Base-by-base conservation (phyloP, 768 basidiomycete genomes). In the Mycena belliarum region DNA sequence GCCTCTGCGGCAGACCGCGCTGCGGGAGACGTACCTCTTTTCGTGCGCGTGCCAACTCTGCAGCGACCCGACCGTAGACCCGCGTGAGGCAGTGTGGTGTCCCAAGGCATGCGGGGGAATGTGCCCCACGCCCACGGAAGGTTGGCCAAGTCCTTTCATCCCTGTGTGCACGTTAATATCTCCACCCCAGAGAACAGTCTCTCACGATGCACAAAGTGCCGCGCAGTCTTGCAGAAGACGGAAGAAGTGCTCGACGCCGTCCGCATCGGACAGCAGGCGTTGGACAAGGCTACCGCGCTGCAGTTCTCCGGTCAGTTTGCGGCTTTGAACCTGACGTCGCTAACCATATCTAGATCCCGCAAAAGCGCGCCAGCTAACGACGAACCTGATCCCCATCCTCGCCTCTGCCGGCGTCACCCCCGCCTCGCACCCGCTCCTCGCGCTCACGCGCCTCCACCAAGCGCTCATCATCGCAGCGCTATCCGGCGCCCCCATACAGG, bases 1-100 rank as follows among this genome's bases (percentile, higher is more conserved):
- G 11, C 55, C 65, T 0, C 68, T 77, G 20, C 78, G 95, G 26
- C 86, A 82, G 59, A 69, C 71, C 29, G 74, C 81, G 1, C 77
- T 98, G 20, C 65, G 73, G 42, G 85, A 88, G 57, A 87, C 89
- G 1, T 97, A 98, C 71, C 79, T 82, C 62, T 98, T 98, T 65
- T 73, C 65, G 9, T 98, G 95, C 65, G 64, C 55, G 12, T 98
- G 96, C 66, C 26, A 60, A 0, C 70, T 91, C 0, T 95, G 92
- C 68, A 56, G 49, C 15, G 44, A n/a, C n/a, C n/a, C n/a, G n/a
- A n/a, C 60, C 0, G 63, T 54, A 2, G 93, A 97, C 66, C 83
- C 82, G 23, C 78, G 94, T 48, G 86, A 86, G 66, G 77, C 83
- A 6, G 71, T 95, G 24, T 79, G 71, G 65, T 95, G 93, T 65